Percentiles rank a stretch among this genome's conserved stretches.
phyloP scores from a whole-genome alignment of 73 alveolate genomes.

The Symbiodinium natans region DNA sequence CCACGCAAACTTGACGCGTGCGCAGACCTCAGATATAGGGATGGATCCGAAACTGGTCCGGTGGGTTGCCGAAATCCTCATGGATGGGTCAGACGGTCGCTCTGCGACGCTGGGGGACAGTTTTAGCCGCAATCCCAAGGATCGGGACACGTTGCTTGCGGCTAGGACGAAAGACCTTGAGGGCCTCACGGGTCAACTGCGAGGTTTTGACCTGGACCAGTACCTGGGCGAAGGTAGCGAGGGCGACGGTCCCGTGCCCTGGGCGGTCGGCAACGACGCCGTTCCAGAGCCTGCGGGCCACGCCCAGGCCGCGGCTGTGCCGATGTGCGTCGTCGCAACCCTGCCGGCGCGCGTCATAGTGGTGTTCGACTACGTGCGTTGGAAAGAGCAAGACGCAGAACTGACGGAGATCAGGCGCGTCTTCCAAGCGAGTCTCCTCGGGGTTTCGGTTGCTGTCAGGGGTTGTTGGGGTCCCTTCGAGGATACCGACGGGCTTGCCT shows the following conservation, averaged over 20 bases:
- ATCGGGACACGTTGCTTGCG: background rate
- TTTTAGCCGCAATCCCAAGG: background rate
- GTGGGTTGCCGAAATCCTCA: background rate
- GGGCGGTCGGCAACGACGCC: constrained; percentile 44
- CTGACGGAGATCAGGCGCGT: background rate
- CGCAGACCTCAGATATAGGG: constrained; percentile 4
- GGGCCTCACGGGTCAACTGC: background rate
- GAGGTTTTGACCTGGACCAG: constrained; percentile 16
- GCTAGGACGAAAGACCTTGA: constrained; percentile 6
- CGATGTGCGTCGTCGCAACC: background rate
- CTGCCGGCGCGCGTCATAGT: background rate
- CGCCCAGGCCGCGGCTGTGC: background rate
- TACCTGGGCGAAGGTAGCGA: constrained; percentile 14
- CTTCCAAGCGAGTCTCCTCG: background rate
- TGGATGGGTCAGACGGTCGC: constrained; percentile 38
- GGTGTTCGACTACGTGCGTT: background rate
- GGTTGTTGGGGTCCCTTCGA: background rate
- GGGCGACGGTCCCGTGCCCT: background rate
- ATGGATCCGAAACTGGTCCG: constrained; percentile 34
- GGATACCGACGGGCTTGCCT: background rate
- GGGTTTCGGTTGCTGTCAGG: background rate
- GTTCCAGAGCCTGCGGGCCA: no score
- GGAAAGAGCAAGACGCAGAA: background rate
- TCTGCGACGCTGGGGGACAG: constrained; percentile 13
- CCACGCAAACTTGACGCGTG: constrained; percentile 42